Evolutionary conservation across 108 stramenopile species (phyloP).

Genomic region (Fistulifera pelliculosa): DNA sequence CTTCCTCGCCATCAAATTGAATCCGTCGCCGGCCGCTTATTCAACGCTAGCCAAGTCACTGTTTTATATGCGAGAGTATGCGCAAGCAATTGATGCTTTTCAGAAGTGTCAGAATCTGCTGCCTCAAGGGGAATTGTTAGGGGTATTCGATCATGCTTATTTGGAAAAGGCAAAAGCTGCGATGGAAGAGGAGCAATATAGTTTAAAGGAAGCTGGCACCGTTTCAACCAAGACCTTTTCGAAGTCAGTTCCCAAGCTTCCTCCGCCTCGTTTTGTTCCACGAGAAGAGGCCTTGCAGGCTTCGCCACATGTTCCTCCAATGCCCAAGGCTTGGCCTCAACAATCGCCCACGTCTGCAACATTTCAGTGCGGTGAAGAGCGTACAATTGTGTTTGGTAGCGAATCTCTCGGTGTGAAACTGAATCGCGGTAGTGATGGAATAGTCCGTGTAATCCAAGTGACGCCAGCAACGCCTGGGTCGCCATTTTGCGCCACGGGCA

Average conservation of each 20-base stretch:
- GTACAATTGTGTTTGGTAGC: slow-evolving; percentile 55
- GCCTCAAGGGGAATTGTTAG: slow-evolving; percentile 53
- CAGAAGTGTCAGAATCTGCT: slow-evolving; percentile 46
- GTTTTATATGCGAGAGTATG: slow-evolving; percentile 76
- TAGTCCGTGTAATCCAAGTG: slow-evolving; percentile 73
- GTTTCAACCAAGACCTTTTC: slow-evolving; percentile 8
- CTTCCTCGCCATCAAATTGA: slow-evolving; percentile 56
- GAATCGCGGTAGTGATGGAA: slow-evolving; percentile 77
- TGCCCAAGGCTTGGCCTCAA: slow-evolving; percentile 75
- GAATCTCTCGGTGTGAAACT: slow-evolving; percentile 78
- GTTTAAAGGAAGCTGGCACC: neutral
- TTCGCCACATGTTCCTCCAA: slow-evolving; percentile 57
- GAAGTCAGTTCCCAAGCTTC: slow-evolving; percentile 67
- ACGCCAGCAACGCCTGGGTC: slow-evolving; percentile 51
- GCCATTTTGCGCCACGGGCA: slow-evolving; percentile 57
- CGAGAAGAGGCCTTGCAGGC: slow-evolving; percentile 60
- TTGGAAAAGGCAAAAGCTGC: slow-evolving; percentile 66
- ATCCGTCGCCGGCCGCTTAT: slow-evolving; percentile 70
- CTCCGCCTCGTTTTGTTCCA: slow-evolving; percentile 79
- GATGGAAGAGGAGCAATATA: slow-evolving; percentile 29
- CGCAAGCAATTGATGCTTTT: slow-evolving; percentile 61
- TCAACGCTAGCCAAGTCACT: slow-evolving; percentile 78
- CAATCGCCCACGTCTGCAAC: slow-evolving; percentile 45
- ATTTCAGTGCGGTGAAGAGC: slow-evolving; percentile 54
- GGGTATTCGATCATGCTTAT: slow-evolving; percentile 81